Evolutionary conservation across 2,329 filamentous ascomycete genomes (phyloP), one percentile per base, ranked within the genome.

Genomic region (Diaporthe aspalathi): DNA sequence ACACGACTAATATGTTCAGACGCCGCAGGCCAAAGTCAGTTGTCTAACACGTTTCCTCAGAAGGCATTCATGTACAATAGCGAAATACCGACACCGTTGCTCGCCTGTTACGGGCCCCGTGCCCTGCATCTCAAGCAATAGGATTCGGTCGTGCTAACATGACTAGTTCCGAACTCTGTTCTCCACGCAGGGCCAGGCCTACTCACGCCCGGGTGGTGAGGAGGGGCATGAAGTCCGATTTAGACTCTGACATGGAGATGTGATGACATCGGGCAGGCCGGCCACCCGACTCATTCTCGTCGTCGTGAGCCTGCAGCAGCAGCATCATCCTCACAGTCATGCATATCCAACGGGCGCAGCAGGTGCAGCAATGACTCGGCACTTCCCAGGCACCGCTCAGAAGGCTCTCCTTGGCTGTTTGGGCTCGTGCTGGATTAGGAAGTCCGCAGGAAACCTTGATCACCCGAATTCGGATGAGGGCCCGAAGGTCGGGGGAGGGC

Each of bases 191-290:
- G 27, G 11, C 43, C 43, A 49, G 60, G 43, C 60, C 60, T 35
- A 17, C 29, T 16, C 27, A 35, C 6, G 7, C 5, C 60, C 27
- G 20, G 22, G 16, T n/a, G 27, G n/a, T 22, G 6, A n/a, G 24
- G 35, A 7, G 24, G 20, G 60, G 60, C 60, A 63, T 49, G 27
- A 63, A 63, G 20, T 35, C 29, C n/a, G 60, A 63, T 63, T 63
- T 49, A 63, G 60, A 49, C 60, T 63, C 60, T 50, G n/a, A 63
- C 60, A 63, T 35, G 40, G 40, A 35, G 60, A 63, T 63, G 32
- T 9, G 9, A 5, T 9, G 60, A 35, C n/a, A 65, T 35, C 29
- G 45, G 43, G n/a, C n/a, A 29, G 29, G 29, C 60, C 29, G 12
- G 29, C 2, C 20, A 7, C 29, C 29, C 45, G 60, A 50, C 60